Percentiles rank a stretch among this genome's conserved stretches.
These are phyloP conservation scores for Jacaranda copaia DNA, from an alignment of 257 asterid genomes.

Conservation along the genomic window DNA sequence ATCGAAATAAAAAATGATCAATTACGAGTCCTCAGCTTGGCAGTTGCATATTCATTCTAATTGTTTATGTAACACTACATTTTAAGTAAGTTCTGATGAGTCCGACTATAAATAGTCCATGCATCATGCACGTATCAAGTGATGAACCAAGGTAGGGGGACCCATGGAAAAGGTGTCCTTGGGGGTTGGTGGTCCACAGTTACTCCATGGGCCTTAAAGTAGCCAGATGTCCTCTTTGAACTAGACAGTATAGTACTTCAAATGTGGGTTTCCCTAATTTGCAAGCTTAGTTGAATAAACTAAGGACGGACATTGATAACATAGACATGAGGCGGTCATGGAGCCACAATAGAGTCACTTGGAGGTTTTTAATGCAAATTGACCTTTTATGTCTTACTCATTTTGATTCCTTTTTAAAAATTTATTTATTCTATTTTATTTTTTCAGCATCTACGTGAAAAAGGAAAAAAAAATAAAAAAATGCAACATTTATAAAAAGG, in stretches of 20 bases:
- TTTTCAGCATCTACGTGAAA: neutral
- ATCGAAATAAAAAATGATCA: no score
- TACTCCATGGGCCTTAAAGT: neutral
- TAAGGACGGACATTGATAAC: neutral
- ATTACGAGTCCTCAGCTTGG: no score
- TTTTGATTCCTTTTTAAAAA: neutral
- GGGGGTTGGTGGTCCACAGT: neutral
- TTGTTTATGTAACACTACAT: no score
- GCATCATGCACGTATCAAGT: neutral
- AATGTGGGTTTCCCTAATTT: neutral
- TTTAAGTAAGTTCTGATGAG: no score
- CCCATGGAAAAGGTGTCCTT: neutral
- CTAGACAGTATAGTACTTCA: neutral
- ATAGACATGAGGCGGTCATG: neutral
- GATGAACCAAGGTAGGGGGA: neutral
- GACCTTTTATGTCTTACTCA: neutral
- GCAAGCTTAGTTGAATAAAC: slow-evolving; percentile 6
- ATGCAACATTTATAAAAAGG: neutral
- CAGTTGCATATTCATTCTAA: no score
- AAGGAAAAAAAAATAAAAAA: neutral
- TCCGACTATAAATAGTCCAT: neutral
- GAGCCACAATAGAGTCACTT: neutral
- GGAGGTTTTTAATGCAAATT: slow-evolving; percentile 1
- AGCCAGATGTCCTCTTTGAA: neutral
- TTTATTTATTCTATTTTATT: neutral